Base-by-base conservation (phyloP, 2,329 filamentous ascomycete species). In the Cyanodermella asteris region DNA sequence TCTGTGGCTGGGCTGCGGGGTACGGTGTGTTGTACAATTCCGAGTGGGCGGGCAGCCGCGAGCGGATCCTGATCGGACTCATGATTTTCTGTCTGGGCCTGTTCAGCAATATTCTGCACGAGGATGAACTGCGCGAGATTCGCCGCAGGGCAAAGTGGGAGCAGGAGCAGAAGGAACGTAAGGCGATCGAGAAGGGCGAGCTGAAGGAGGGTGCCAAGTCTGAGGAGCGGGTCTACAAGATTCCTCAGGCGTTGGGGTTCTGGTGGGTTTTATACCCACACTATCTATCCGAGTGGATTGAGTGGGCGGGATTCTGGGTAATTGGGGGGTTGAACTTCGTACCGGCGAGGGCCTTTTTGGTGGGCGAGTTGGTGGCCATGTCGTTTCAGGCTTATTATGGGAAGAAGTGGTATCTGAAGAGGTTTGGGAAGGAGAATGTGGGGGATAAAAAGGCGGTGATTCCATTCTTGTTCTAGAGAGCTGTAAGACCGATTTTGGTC, bases 231-330 rank as follows among this genome's bases (percentile, higher is more conserved):
- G 65, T 90, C 32, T 94, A 94, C 46, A 68, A 76, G 51, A 64
- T 97, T 26, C 87, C 87, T 0, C 57, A 77, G 41, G 72, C 72
- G 25, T 81, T 82, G 1, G 50, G 91, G 24, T 97, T 94, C 50
- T 59, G 62, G 35, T 72, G 70, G 39, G 64, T 91, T 42, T 59
- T 94, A 30, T 91, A 73, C 47, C 81, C 87, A 36, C 87, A 97
- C 46, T 97, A 93, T 47, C 58, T 91, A n/a, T 75, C 72, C 43
- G 87, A 97, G 53, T 97, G 87, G 87, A 46, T 91, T 26, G 87
- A 97, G 57, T 97, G 87, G 87, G 47, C 63, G 4, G 87, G 87
- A 0, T 97, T 81, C 46, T 81, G 72, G 56, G 63, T 91, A 15
- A 41, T 50, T 7, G 53, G 49, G 7, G 44, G 62, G 0, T 63